phyloP scores from a whole-genome alignment of 208 protist species.

The Entamoeba moshkovskii region DNA sequence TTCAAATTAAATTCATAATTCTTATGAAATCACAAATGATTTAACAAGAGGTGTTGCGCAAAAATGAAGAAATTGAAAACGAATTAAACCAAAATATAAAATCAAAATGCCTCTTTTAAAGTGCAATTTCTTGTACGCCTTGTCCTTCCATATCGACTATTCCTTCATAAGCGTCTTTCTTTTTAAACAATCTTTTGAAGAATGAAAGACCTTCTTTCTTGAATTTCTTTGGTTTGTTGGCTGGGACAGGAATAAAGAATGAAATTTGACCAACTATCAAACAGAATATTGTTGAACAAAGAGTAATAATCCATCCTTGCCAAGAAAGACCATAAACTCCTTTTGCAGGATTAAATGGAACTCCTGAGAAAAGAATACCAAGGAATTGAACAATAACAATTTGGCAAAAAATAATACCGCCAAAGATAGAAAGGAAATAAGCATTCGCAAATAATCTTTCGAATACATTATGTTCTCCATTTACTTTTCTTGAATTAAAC shows the following conservation, averaged over 20 bases:
- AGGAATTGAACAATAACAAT: conserved; percentile 16
- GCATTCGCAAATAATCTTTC: not conserved
- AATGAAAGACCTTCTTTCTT: not conserved
- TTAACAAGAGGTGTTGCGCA: too few species aligned
- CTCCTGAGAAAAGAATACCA: not conserved
- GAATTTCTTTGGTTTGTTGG: not conserved
- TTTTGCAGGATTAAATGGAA: not conserved
- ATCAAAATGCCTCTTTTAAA: too few species aligned
- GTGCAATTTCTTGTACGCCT: too few species aligned
- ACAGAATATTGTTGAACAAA: not conserved
- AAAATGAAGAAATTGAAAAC: too few species aligned
- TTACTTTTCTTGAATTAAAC: conserved; percentile 16
- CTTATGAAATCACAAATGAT: too few species aligned
- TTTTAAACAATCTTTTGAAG: not conserved
- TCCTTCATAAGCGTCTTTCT: not conserved
- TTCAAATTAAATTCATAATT: too few species aligned
- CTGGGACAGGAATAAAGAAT: not conserved
- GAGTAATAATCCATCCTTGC: not conserved
- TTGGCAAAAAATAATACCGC: conserved; percentile 2
- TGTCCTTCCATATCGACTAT: not conserved
- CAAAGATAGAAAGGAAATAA: conserved; percentile 15
- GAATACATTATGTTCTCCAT: conserved; percentile 29
- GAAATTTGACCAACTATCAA: not conserved
- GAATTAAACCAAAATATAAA: too few species aligned
- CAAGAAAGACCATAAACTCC: not conserved